phyloP scores from a whole-genome alignment of 441 rosid genomes.

The Adansonia gregorii region DNA sequence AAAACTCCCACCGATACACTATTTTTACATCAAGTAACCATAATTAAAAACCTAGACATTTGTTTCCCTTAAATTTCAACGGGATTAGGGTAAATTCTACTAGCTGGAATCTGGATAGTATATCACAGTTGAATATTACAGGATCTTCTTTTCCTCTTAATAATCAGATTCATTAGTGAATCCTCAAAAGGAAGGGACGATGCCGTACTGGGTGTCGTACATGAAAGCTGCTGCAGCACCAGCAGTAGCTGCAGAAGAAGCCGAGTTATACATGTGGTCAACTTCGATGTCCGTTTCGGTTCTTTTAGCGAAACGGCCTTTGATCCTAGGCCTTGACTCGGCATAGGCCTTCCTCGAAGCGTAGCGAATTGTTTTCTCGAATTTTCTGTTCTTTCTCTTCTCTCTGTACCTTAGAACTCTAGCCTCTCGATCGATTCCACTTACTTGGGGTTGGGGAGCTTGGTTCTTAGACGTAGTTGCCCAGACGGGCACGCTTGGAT shows the following conservation, averaged over 20 bases:
- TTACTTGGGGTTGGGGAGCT: constrained; percentile 24
- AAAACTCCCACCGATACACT: constrained; percentile 29
- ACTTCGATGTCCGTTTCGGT: constrained; percentile 46
- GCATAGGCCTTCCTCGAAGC: constrained; percentile 77
- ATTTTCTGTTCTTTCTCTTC: constrained; percentile 75
- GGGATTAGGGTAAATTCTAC: constrained; percentile 28
- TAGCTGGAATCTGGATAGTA: not conserved
- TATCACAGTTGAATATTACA: not conserved
- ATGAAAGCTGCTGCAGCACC: constrained; percentile 33
- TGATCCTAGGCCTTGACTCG: constrained; percentile 71
- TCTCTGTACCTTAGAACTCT: constrained; percentile 72
- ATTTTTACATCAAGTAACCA: constrained; percentile 21
- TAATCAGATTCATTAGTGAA: not conserved
- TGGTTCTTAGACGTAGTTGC: constrained; percentile 27
- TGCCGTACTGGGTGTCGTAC: constrained; percentile 54
- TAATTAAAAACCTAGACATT: not conserved
- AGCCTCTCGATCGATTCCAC: constrained; percentile 61
- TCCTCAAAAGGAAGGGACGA: constrained; percentile 69
- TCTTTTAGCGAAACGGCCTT: constrained; percentile 70
- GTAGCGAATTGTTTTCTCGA: constrained; percentile 79
- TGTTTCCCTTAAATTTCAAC: constrained; percentile 16
- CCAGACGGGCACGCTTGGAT: constrained; percentile 34
- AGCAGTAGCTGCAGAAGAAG: constrained; percentile 29
- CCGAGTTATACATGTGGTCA: constrained; percentile 37
- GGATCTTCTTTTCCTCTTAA: not conserved